Evolutionary conservation across 2,329 filamentous ascomycete species (phyloP), one percentile per base, ranked within the genome.

Genomic region (Fusarium scirpi): DNA sequence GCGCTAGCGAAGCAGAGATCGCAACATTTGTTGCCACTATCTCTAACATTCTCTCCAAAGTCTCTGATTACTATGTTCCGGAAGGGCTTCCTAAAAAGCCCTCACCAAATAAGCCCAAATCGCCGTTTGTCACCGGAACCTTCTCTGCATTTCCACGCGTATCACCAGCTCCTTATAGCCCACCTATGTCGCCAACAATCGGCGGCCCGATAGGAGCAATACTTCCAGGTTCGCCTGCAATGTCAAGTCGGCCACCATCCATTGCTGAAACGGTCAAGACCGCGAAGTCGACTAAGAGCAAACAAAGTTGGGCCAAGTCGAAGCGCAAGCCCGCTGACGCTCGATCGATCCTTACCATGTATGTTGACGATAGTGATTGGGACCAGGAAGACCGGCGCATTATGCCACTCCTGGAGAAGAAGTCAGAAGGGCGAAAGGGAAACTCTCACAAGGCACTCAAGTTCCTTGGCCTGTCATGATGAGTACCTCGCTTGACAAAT

Each of bases 1-100:
- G 82, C 2, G 88, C 89, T 5, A 85, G 81, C 10, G 83, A 86
- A 16, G 74, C 80, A 6, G 88, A 90, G 69, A 85, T 89, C 34
- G 80, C 84, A 0, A 83, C 79, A 0, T 87, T 90, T 65, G 80
- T 90, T 30, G 82, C 83, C 0, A 81, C 82, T 0, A 84, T 91
- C 20, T 84, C 85, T 73, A 84, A 84, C 58, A 81, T 84, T 24
- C 72, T 77, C 12, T 71, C 69, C 8, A 73, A 74, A 6, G 58
- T 74, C 18, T 77, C 75, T 5, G 64, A 79, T 4, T 85, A 82
- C 65, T 89, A 88, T 67, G 75, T 79, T 2, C 80, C 82, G 0
- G 83, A 86, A 16, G 76, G 77, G 29, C 32, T 58, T 12, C 58
- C 65, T 3, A 67, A 69, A 47, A 75, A 71, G 64, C 44, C 58